Base-by-base conservation (phyloP, 495 filamentous ascomycete genomes). In the Mytilinidion resinicola region DNA sequence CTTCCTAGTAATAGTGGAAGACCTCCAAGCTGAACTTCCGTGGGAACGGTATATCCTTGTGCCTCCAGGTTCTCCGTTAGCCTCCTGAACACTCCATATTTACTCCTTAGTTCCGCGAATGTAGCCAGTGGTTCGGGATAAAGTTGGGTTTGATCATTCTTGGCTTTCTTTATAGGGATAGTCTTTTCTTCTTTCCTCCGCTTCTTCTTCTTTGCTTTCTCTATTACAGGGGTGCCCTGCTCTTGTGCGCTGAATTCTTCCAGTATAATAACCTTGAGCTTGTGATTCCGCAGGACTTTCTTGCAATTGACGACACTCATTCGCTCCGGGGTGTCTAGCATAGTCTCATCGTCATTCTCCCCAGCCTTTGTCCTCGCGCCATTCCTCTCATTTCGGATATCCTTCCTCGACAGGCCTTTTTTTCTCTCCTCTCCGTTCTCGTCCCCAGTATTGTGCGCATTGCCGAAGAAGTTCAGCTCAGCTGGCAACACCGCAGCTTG, bases 11-110 rank as follows among this genome's bases (percentile, higher is more conserved):
- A 72, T 37, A 96, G 69, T 35, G 93, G 95, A 57, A 97, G 71
- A 58, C 83, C 84, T 14, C 82, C 91, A 67, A 97, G 81, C 65
- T 99, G 93, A 19, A 99, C 91, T 73, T 96, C 91, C 3, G 92
- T 99, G 30, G 93, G 91, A 56, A 87, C 76, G 4, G 77, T 80
- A 68, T 95, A 97, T 10, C 89, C 91, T 73, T 96, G 89, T 12
- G 80, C 78, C 12, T 77, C 73, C n/a, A 99, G 74, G 64, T 97
- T 99, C 54, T 84, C 82, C 9, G 82, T 83, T 42, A 99, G 71
- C 33, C 84, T 77, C 19, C 76, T 74, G 1, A 86, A 85, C 17
- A 96, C 80, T 30, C 78, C 80, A 70, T 92, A 96, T 20, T 72
- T 73, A 37, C 78, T 72, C 21, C 80, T 78, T 44, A 97, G 75